Base-by-base conservation (phyloP, 202 grass and related monocot genomes). In the Setaria italica region DNA sequence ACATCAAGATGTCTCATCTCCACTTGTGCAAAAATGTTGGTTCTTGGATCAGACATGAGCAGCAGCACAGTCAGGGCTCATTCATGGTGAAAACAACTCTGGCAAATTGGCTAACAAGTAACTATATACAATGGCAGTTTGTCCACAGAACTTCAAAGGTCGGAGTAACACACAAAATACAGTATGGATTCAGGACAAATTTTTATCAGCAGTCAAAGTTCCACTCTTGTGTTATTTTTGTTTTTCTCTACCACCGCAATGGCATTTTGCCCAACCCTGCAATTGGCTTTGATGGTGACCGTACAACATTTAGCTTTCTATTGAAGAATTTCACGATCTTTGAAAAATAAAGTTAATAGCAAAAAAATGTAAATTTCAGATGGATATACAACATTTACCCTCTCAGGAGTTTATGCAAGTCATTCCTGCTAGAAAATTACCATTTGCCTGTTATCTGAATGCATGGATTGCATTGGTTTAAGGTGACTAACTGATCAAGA, bases 1-100 rank as follows among this genome's bases (percentile, higher is more conserved):
- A 67, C 7, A 45, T 69, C 67, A 43, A 68, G 66, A 11, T 41
- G 66, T 70, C 67, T 13, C 67, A 70, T 45, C 9, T 46, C 67
- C 16, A 70, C 67, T 46, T 25, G 8, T 13, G 9, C 10, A 25
- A 8, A 70, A 25, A 19, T 45, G 67, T 70, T 47, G 39, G 9
- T 25, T 21, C 3, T 20, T 46, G 67, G 67, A 46, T 70, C 19
- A 70, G 11, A 21, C 3, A 70, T 25, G 20, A 70, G 17, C 17
- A 70, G 41, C 39, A 12, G 10, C 25, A 15, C 67, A 10, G 20
- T 21, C 19, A 0, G 0, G n/a, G 2, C 7, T 2, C 1, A n/a
- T 3, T 58, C 8, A 58, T 21, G 55, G 55, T 58, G 55, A 58
- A 58, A 58, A 58, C 20, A 58, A 58, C 19, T 58, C 7, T n/a